Base-by-base conservation (phyloP, 1,284 basidiomycete species). In the Sanguinoderma infundibulare region DNA sequence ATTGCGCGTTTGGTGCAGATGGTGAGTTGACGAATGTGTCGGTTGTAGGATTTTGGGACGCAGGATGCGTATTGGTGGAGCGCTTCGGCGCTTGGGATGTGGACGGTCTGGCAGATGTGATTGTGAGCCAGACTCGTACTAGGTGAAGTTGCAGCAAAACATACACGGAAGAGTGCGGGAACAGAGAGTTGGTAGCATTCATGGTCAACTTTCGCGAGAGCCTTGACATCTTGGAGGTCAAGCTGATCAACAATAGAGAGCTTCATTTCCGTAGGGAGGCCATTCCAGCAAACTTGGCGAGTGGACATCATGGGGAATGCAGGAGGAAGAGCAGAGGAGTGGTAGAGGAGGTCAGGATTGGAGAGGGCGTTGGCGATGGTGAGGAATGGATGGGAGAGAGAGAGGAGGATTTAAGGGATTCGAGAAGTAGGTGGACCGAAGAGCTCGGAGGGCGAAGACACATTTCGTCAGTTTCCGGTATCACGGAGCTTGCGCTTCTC, bases 251-350 rank as follows among this genome's bases (percentile, higher is more conserved):
- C 75, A 70, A 91, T 70, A 32, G 82, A 75, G 67, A 87, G 78
- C 74, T 86, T 85, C 73, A 91, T 85, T 67, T 91, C 90, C 0
- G 77, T 75, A 40, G 89, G 89, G 66, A 91, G 85, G 38, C 72
- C 46, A 60, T 77, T 67, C 89, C 89, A 91, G 35, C 64, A 63
- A 5, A 59, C 52, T 34, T 36, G 26, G 42, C 62, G 44, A 47
- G 32, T 53, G 20, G 53, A 55, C 60, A 63, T 64, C 54, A 53
- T 55, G 61, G 32, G 50, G 36, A 12, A 28, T 9, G 39, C 5
- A 8, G n/a, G 36, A 51, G 47, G 49, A 30, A 15, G 59, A 32
- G 39, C 30, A 36, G 28, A 24, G 7, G 20, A 38, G 24, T 1
- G 39, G 36, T 32, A 26, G n/a, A 24, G 51, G n/a, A 38, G 35